Evolutionary conservation across 108 stramenopile species (phyloP).

Genomic region (Fistulifera pelliculosa): DNA sequence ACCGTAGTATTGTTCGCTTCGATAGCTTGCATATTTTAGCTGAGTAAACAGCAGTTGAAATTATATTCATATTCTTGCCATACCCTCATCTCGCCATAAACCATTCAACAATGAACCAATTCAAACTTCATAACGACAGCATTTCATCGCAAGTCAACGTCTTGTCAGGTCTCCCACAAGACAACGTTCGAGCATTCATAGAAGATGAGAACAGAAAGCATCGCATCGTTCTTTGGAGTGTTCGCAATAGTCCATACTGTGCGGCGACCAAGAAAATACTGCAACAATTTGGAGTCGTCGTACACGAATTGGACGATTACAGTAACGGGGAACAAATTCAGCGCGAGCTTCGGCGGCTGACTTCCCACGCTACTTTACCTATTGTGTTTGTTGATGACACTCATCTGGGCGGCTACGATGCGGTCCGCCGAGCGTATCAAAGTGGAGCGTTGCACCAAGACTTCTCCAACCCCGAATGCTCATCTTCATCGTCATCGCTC

Average conservation of each 20-base stretch:
- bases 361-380: constrained; percentile 53
- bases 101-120: too few species aligned
- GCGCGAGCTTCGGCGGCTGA: constrained; percentile 20
- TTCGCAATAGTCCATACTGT: constrained; percentile 35
- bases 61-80: too few species aligned
- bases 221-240: constrained; percentile 12
- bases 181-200: too few species aligned
- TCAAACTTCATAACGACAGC: too few species aligned
- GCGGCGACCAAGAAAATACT: constrained; percentile 54
- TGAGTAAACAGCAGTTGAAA: too few species aligned
- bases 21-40: too few species aligned
- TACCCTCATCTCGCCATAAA: too few species aligned
- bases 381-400: constrained; percentile 66
- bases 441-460: constrained; percentile 26
- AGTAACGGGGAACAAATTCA: constrained; percentile 49
- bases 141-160: too few species aligned
- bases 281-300: constrained; percentile 18
- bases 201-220: too few species aligned
- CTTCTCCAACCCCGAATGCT: neutral
- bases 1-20: too few species aligned
- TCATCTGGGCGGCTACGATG: constrained; percentile 67
- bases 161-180: too few species aligned
- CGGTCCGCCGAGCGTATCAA: constrained; percentile 30
- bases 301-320: constrained; percentile 54
- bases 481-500: neutral